A percentile compares a stretch with the other conserved stretches of the same genome.
phyloP scores from a whole-genome alignment of 192 early-diverging fungal species.

The Backusella circina region DNA sequence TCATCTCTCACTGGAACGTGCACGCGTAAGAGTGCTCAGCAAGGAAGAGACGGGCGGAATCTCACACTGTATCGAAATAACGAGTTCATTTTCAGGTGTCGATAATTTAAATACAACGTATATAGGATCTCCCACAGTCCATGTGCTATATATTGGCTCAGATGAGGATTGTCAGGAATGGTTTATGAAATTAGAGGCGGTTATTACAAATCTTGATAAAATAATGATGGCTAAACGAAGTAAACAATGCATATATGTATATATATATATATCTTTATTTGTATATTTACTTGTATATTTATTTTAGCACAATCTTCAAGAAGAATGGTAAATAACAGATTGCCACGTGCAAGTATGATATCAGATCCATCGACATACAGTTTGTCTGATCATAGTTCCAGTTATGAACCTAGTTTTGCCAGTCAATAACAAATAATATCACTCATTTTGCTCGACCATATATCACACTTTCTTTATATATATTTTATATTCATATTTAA shows the following conservation, averaged over 20 bases:
- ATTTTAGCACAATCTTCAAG: not conserved
- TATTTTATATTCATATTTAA: not conserved
- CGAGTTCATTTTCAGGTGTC: not conserved
- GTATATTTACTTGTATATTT: not conserved
- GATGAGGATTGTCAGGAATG: conserved; percentile 22
- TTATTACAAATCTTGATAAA: conserved; percentile 15
- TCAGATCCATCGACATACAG: not conserved
- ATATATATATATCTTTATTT: not conserved
- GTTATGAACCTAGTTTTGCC: not conserved
- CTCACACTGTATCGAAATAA: conserved; percentile 21
- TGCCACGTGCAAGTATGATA: not conserved
- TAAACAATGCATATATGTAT: not conserved
- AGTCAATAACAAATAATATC: not conserved
- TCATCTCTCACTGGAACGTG: conserved; percentile 14
- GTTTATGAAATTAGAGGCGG: conserved; percentile 11
- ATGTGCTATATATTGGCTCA: conserved; percentile 10
- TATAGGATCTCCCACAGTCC: conserved; percentile 3
- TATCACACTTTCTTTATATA: not conserved
- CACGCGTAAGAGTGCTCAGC: not conserved
- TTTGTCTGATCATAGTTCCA: not conserved
- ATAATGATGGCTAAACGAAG: not conserved
- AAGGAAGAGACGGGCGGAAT: not conserved
- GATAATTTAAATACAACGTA: conserved; percentile 20
- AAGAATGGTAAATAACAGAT: not conserved
- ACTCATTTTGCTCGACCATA: not conserved